Evolutionary conservation across 345 rosid species (phyloP).

Genomic region (Ceriops tagal): DNA sequence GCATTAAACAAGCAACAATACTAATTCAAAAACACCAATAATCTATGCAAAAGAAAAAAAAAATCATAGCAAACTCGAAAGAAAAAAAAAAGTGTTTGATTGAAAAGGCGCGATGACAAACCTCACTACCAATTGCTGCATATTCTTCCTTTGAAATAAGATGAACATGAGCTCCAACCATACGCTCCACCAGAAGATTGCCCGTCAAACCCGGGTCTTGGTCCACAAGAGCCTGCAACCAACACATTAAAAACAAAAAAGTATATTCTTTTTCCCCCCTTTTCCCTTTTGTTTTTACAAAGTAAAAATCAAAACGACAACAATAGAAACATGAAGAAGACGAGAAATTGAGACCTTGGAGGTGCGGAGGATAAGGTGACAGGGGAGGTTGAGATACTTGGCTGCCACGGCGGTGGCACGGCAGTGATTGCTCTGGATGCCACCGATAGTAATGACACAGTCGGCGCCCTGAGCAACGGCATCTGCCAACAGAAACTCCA

Average conservation of each 20-base stretch:
- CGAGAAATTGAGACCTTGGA: conserved; percentile 48
- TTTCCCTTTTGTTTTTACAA: too few species aligned
- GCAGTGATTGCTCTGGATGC: conserved; percentile 92
- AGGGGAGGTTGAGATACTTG: conserved; percentile 67
- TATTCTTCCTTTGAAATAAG: conserved; percentile 91
- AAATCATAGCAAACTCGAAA: neutral
- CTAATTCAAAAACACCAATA: neutral
- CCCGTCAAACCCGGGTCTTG: conserved; percentile 88
- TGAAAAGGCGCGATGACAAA: conserved; percentile 33
- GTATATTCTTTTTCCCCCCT: too few species aligned
- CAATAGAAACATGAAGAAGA: neutral
- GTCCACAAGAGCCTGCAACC: conserved; percentile 66
- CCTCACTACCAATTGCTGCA: conserved; percentile 76
- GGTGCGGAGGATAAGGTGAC: conserved; percentile 71
- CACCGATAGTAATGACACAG: conserved; percentile 77
- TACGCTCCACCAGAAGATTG: conserved; percentile 80
- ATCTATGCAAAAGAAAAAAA: neutral
- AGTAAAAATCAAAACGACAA: too few species aligned
- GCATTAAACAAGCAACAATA: too few species aligned
- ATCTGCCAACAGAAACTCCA: conserved; percentile 85
- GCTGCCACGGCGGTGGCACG: conserved; percentile 93
- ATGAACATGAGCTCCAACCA: conserved; percentile 79
- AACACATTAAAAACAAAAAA: neutral
- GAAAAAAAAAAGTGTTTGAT: neutral
- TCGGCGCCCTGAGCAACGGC: conserved; percentile 84